Percentiles rank a stretch among this genome's conserved stretches.
These are phyloP conservation scores for Phytophthora quininea DNA, from an alignment of 352 stramenopile genomes.

Conservation along the genomic window DNA sequence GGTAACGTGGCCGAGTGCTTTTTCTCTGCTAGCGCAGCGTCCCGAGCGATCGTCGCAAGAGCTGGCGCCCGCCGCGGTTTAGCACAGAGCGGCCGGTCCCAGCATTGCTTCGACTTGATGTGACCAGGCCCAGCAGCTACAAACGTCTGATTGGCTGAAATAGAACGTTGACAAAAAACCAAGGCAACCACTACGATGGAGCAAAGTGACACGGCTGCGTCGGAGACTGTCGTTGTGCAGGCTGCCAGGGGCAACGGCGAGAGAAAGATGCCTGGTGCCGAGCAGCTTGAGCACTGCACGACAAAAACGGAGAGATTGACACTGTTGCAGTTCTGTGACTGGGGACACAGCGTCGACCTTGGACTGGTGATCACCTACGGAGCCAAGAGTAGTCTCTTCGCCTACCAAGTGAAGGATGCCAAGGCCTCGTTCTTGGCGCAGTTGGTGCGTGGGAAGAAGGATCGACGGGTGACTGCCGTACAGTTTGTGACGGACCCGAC, in stretches of 20 bases:
- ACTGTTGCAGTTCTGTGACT: conserved; percentile 65
- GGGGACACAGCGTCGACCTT: conserved; percentile 41
- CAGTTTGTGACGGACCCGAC: conserved; percentile 45
- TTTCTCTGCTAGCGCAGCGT: conserved; percentile 5
- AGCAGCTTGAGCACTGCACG: too few species aligned
- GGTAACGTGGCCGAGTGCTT: not conserved
- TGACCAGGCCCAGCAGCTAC: not conserved
- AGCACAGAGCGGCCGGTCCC: conserved; percentile 1
- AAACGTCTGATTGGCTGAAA: not conserved
- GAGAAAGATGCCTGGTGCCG: too few species aligned
- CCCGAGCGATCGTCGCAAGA: not conserved
- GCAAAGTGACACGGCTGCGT: not conserved
- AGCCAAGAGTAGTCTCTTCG: conserved; percentile 61
- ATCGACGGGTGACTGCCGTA: conserved; percentile 67
- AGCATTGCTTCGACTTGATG: not conserved
- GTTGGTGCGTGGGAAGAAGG: conserved; percentile 55
- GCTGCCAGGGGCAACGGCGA: too few species aligned
- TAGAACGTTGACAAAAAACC: not conserved
- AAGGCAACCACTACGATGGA: not conserved
- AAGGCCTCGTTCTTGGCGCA: conserved; percentile 53
- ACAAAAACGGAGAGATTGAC: not conserved
- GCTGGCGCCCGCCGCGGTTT: not conserved
- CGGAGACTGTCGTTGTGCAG: too few species aligned
- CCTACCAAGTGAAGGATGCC: conserved; percentile 55
- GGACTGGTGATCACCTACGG: conserved; percentile 61